These are phyloP conservation scores for Phytophthora lateralis DNA, from an alignment of 352 stramenopile species.

Conservation along the genomic window DNA sequence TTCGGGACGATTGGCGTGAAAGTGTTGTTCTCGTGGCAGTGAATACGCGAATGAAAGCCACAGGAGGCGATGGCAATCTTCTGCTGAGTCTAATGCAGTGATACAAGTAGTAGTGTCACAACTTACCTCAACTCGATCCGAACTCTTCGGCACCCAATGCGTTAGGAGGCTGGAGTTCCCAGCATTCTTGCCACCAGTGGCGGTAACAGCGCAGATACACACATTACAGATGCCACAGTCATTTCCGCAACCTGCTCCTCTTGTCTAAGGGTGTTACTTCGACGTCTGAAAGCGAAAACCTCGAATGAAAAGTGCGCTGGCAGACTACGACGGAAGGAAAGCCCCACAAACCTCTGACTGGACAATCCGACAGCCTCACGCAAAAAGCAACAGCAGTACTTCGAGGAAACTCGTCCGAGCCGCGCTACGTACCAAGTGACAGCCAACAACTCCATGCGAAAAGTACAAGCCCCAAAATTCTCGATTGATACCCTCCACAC, in stretches of 20 bases:
- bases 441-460: not conserved
- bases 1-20: not conserved
- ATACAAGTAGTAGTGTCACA: slow-evolving; percentile 22
- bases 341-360: not conserved
- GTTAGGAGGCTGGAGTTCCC: too few relatives aligned
- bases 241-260: not conserved
- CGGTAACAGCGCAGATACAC: slow-evolving; percentile 3
- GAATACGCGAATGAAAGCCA: slow-evolving; percentile 29
- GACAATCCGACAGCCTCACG: not conserved
- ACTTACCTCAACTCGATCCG: slow-evolving; percentile 2
- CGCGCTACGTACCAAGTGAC: not conserved
- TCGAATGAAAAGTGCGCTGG: not conserved
- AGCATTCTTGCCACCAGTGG: not conserved
- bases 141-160: slow-evolving; percentile 4
- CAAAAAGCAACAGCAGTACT: not conserved
- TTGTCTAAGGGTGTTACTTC: not conserved
- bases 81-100: not conserved
- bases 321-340: not conserved
- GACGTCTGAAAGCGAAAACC: too few relatives aligned
- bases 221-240: slow-evolving; percentile 4
- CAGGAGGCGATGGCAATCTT: not conserved
- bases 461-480: not conserved
- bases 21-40: slow-evolving; percentile 3
- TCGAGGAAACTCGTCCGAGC: not conserved
- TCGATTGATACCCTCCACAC: not conserved